Evolutionary conservation across 2,329 filamentous ascomycete species (phyloP).

Genomic region (Ceratocystiopsis brevicomis): DNA sequence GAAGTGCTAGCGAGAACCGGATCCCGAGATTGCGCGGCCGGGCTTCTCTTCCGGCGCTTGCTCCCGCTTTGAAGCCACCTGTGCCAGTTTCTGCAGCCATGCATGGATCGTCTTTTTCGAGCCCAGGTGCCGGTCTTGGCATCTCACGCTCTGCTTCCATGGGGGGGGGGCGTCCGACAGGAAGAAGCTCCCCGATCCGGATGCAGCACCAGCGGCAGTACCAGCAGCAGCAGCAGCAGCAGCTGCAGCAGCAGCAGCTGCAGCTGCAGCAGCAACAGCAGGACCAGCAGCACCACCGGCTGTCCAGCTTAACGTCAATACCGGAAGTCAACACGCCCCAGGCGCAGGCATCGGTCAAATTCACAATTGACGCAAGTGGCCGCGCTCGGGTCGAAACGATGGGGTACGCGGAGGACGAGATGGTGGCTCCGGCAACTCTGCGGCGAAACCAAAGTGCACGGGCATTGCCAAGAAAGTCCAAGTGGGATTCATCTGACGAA

Average conservation of each 20-base stretch:
- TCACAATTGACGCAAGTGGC: conserved; percentile 44
- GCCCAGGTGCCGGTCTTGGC: conserved; percentile 11
- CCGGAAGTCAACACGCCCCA: conserved; percentile 26
- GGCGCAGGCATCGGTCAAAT: conserved; percentile 37
- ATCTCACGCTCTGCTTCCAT: conserved; percentile 18
- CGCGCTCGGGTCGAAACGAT: conserved; percentile 37
- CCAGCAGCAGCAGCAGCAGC: conserved; percentile 3
- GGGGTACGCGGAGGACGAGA: conserved; percentile 19
- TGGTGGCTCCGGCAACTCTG: conserved; percentile 6
- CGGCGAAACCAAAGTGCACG: conserved; percentile 10
- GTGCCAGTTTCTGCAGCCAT: neutral
- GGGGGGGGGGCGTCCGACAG: conserved; percentile 21
- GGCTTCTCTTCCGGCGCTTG: conserved; percentile 25
- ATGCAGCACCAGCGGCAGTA: conserved; percentile 23
- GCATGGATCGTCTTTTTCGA: conserved; percentile 5
- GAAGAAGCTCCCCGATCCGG: conserved; percentile 35
- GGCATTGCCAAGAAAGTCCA: conserved; percentile 10
- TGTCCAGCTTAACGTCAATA: conserved; percentile 36
- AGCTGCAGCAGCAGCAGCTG: conserved; percentile 4
- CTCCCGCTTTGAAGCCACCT: conserved; percentile 23
- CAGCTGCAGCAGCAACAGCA: conserved; percentile 6
- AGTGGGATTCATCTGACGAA: conserved; percentile 26
- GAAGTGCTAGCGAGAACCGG: conserved; percentile 35
- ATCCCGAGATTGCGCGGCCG: conserved; percentile 25
- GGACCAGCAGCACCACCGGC: conserved; percentile 24